phyloP scores from a whole-genome alignment of 345 rosid species.

The thale cress (Arabidopsis thaliana) region DNA sequence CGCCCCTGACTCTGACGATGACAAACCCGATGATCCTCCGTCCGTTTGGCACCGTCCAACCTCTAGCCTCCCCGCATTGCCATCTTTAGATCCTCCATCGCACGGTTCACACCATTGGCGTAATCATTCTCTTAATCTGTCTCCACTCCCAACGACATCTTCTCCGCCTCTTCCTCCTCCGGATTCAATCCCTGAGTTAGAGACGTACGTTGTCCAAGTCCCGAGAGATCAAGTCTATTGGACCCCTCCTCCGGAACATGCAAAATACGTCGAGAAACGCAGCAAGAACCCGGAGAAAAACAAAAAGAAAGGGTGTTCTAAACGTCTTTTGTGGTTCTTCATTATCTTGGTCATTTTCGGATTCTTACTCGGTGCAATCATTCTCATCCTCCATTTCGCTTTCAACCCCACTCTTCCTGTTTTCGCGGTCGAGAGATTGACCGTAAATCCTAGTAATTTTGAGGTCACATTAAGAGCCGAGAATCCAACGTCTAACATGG shows the following conservation, averaged over 20 bases:
- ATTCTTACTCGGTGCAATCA: constrained; percentile 29
- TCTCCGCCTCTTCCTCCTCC: constrained; percentile 29
- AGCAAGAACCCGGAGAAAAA: constrained; percentile 37
- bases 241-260: constrained; percentile 63
- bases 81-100: constrained; percentile 37
- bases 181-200: constrained; percentile 32
- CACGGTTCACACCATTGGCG: constrained; percentile 42
- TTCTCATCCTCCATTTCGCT: constrained; percentile 6
- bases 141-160: constrained; percentile 12
- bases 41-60: constrained; percentile 42
- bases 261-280: constrained; percentile 52
- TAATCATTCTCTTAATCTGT: constrained; percentile 42
- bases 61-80: constrained; percentile 38
- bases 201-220: constrained; percentile 62
- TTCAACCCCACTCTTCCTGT: constrained; percentile 33
- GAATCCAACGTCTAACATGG: constrained; percentile 50
- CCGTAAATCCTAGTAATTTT: constrained; percentile 12
- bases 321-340: constrained; percentile 38
- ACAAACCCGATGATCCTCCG: constrained; percentile 35
- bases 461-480: constrained; percentile 41
- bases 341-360: constrained; percentile 37
- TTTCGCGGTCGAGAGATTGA: constrained; percentile 28
- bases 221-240: constrained; percentile 75
- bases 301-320: constrained; percentile 14
- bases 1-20: constrained; percentile 31